Evolutionary conservation across 202 grass and related monocot genomes (phyloP).

Genomic region (Setaria viridis): DNA sequence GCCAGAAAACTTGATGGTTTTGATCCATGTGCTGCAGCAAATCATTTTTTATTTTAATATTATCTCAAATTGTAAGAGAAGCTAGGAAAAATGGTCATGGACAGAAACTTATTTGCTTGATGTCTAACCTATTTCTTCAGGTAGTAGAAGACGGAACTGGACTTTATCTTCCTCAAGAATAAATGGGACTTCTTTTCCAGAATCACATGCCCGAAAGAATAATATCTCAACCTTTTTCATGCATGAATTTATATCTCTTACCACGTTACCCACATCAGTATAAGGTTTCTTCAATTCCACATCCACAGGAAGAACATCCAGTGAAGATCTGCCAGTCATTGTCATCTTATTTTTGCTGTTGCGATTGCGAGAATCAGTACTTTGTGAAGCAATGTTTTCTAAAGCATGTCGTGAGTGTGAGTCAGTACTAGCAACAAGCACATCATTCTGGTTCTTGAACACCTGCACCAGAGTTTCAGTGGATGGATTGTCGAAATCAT

Average conservation of each 20-base stretch:
- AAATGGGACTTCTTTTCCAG: constrained; percentile 62
- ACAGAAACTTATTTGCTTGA: constrained; percentile 18
- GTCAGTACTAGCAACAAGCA: constrained; percentile 7
- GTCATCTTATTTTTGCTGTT: neutral
- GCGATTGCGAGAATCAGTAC: neutral
- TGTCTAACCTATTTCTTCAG: constrained; percentile 66
- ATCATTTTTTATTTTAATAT: neutral
- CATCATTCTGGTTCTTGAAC: constrained; percentile 52
- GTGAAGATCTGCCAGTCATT: neutral
- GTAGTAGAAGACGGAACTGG: constrained; percentile 61
- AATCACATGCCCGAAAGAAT: constrained; percentile 66
- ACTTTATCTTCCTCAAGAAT: constrained; percentile 77
- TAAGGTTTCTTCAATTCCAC: constrained; percentile 35
- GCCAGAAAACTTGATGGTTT: constrained; percentile 53
- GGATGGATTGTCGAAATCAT: constrained; percentile 54
- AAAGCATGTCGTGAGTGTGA: constrained; percentile 13
- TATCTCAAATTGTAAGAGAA: neutral
- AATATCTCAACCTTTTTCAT: constrained; percentile 72
- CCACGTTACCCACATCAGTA: constrained; percentile 11
- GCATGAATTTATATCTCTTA: constrained; percentile 50
- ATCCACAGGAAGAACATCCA: constrained; percentile 43
- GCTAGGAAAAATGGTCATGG: neutral
- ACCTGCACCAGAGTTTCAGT: constrained; percentile 41
- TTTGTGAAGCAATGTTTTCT: constrained; percentile 14
- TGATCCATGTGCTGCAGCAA: constrained; percentile 52